These are phyloP conservation scores for Krasilnikovozyma curviuscula DNA, from an alignment of 768 basidiomycete species.

Conservation along the genomic window DNA sequence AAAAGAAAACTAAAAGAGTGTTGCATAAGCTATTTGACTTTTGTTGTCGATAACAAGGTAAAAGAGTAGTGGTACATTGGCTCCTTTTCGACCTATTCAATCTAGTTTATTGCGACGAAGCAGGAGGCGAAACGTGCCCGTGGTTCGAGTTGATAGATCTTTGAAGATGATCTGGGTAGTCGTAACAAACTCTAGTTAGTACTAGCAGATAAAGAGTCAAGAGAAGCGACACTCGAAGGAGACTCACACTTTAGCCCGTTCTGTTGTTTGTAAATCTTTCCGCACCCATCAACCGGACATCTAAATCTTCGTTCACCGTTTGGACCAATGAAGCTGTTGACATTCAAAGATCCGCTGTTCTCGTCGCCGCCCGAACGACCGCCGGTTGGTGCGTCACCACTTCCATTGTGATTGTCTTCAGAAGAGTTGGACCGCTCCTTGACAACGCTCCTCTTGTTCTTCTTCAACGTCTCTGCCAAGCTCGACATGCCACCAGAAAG, in stretches of 20 bases:
- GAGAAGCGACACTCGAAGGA: neutral
- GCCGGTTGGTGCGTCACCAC: slow-evolving; percentile 1
- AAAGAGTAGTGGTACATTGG: too few relatives aligned
- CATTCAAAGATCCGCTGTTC: slow-evolving; percentile 10
- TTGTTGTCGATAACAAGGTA: too few relatives aligned
- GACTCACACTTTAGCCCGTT: slow-evolving; percentile 23
- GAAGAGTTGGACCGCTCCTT: neutral
- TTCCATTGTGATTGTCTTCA: neutral
- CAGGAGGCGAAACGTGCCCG: too few relatives aligned
- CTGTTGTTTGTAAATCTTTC: slow-evolving; percentile 25
- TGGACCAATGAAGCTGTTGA: slow-evolving; percentile 27
- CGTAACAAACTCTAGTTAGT: neutral
- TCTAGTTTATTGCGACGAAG: too few relatives aligned
- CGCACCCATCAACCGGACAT: slow-evolving; percentile 23
- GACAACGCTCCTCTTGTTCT: neutral
- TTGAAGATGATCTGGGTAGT: neutral
- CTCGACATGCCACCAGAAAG: slow-evolving; percentile 6
- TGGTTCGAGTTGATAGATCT: slow-evolving; percentile 12
- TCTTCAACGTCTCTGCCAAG: neutral
- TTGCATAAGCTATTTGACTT: too few relatives aligned
- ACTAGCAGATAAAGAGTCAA: neutral
- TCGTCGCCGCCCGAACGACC: slow-evolving; percentile 1
- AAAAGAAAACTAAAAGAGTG: too few relatives aligned
- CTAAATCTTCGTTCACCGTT: slow-evolving; percentile 60
- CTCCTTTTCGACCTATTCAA: too few relatives aligned